Base-by-base conservation (phyloP, 2,329 filamentous ascomycete genomes). In the Arthrobotrys conoides region DNA sequence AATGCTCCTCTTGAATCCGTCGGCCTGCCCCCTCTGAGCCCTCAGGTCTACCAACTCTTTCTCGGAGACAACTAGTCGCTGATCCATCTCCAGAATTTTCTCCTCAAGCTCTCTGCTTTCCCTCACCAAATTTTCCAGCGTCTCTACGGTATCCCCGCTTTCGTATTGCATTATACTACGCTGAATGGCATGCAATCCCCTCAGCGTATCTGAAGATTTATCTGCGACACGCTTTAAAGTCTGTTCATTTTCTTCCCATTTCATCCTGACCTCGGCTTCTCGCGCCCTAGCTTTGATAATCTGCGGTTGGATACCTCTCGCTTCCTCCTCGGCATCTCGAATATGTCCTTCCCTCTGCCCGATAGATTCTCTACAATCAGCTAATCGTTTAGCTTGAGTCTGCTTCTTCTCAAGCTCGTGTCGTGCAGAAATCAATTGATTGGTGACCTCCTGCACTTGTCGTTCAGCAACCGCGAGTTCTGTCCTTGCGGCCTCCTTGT, bases 1-100 rank as follows among this genome's bases (percentile, higher is more conserved):
- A 81, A 99, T 97, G 80, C 93, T 94, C 82, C 93, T 91, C 85
- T 94, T 95, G 71, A 91, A 94, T 75, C 91, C 90, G 80, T 94
- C 92, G 71, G 93, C 92, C 82, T 94, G 93, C 81, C 68, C 75
- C 18, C 57, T 36, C 46, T 78, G 75, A 33, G 75, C 69, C 3
- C 75, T 36, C 27, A 78, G 33, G 24, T 68, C 75, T 9, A 78
- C 68, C n/a, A 78, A 38, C 10, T 72, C 44, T 1, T 27, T 6
- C 30, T 78, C 75, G 1, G 48, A 55, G 33, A 33, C 33, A 36
- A 38, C 18, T 59, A 44, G 33, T 10, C 57, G 48, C 48, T 51
- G 68, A n/a, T 78, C 75, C 44, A 72, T 30, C 20, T 46, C 51
- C 16, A n/a, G 27, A 44, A 78, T 78, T 27, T 46, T 63, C 5